Evolutionary conservation across 805 yeast species (phyloP).

Genomic region (Martiniozyma abietophila): DNA sequence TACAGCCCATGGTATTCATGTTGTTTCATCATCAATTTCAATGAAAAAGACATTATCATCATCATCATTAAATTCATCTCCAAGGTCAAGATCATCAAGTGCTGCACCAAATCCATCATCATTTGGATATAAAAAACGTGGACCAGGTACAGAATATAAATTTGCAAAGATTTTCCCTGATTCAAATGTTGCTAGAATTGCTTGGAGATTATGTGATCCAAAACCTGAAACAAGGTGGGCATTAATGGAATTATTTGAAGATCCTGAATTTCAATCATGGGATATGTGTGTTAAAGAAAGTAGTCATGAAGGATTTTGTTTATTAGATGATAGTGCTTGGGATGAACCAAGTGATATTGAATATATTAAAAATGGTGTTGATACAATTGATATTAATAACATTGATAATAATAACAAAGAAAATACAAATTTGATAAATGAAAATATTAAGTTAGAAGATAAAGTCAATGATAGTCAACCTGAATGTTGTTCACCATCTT

Average conservation of each 20-base stretch:
- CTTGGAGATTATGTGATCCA: conserved; percentile 74
- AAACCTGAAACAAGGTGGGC: conserved; percentile 45
- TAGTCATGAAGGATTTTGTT: conserved; percentile 19
- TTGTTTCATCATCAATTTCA: conserved; percentile 1
- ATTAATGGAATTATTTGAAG: conserved; percentile 48
- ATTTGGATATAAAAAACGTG: conserved; percentile 21
- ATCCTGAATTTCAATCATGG: conserved; percentile 55
- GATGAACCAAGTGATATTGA: conserved; percentile 2
- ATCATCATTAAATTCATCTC: conserved; percentile 3
- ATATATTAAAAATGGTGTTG: neutral
- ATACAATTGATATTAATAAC: conserved; percentile 2
- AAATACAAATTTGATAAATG: conserved; percentile 13
- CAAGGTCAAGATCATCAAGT: conserved; percentile 7
- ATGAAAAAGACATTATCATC: neutral
- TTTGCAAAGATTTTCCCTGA: conserved; percentile 57
- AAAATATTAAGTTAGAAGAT: conserved; percentile 11
- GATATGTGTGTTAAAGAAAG: conserved; percentile 57
- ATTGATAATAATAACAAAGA: conserved; percentile 13
- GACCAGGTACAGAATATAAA: conserved; percentile 68
- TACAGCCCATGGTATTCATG: neutral
- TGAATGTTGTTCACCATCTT: neutral
- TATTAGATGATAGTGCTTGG: conserved; percentile 4
- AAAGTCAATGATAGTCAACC: neutral
- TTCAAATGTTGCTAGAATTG: conserved; percentile 58
- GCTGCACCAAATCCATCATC: conserved; percentile 2